phyloP scores from a whole-genome alignment of 176 grass and related monocot species.

The Hordeum marinum region DNA sequence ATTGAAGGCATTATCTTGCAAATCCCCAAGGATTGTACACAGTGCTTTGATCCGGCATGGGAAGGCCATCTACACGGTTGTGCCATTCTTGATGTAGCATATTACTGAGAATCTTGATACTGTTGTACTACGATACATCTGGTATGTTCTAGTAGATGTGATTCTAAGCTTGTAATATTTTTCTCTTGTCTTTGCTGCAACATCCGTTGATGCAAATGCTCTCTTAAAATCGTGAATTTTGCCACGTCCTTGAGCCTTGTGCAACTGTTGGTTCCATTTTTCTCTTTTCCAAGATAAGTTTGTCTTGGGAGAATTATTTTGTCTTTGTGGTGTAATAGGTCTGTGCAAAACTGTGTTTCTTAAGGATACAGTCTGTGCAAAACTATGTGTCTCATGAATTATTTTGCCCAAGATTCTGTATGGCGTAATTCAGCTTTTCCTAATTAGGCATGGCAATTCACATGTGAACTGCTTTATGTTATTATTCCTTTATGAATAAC shows the following conservation, averaged over 20 bases:
- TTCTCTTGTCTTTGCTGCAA: not conserved
- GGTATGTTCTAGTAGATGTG: conserved; percentile 24
- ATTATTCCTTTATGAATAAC: not conserved
- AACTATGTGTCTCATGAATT: no score
- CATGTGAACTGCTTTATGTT: not conserved
- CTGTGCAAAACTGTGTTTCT: not conserved
- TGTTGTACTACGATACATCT: conserved; percentile 29
- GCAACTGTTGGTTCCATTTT: not conserved
- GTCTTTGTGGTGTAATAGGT: not conserved
- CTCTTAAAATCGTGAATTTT: not conserved
- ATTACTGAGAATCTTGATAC: conserved; percentile 24
- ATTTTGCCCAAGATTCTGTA: not conserved
- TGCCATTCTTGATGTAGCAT: conserved; percentile 35
- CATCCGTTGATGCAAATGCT: not conserved
- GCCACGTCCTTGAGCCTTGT: not conserved
- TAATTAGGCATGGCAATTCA: not conserved
- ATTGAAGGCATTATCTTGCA: conserved; percentile 39
- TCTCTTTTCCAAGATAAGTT: not conserved
- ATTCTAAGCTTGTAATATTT: conserved; percentile 6
- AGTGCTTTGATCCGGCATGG: conserved; percentile 21
- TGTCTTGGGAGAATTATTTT: not conserved
- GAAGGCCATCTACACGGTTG: conserved; percentile 5
- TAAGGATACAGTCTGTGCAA: not conserved
- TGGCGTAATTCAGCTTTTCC: not conserved
- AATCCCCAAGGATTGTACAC: conserved; percentile 9